phyloP scores from a whole-genome alignment of 257 asterid species.

The Ehretia macrophylla region DNA sequence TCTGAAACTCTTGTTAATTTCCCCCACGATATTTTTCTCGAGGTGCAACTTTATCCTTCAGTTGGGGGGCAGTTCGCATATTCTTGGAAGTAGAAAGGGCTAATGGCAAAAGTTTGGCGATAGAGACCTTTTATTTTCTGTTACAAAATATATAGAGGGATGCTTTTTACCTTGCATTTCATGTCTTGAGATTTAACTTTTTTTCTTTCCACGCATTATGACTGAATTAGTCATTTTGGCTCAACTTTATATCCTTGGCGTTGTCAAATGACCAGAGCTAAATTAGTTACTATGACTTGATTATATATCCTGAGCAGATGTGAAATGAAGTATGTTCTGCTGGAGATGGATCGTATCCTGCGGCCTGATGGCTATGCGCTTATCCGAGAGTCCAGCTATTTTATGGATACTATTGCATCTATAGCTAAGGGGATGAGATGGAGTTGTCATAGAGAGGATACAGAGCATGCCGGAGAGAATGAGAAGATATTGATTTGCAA shows the following conservation, averaged over 20 bases:
- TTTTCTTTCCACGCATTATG: no score
- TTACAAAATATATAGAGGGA: no score
- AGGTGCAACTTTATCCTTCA: no score
- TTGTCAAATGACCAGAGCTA: neutral
- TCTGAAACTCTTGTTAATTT: no score
- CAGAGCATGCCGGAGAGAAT: slow-evolving; percentile 15
- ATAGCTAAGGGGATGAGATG: slow-evolving; percentile 25
- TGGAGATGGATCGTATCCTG: slow-evolving; percentile 30
- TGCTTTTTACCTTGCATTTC: no score
- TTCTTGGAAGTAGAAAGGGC: no score
- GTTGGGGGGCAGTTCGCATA: no score
- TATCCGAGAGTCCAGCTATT: slow-evolving; percentile 23
- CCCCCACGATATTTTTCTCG: no score
- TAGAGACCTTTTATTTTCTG: no score
- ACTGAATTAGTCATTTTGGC: no score
- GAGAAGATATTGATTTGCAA: slow-evolving; percentile 27
- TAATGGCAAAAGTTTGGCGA: no score
- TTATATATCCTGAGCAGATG: slow-evolving; percentile 13
- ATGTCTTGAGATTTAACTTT: no score
- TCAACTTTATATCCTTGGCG: neutral
- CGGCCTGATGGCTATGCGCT: slow-evolving; percentile 21
- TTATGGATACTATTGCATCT: slow-evolving; percentile 13
- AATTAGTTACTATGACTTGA: neutral
- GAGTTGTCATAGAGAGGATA: slow-evolving; percentile 24
- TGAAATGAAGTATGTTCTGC: slow-evolving; percentile 28